A percentile compares a stretch with the other conserved stretches of the same genome.
Conservation (phyloP, 169 alveolate species). For the Theileria luwenshuni region DNA sequence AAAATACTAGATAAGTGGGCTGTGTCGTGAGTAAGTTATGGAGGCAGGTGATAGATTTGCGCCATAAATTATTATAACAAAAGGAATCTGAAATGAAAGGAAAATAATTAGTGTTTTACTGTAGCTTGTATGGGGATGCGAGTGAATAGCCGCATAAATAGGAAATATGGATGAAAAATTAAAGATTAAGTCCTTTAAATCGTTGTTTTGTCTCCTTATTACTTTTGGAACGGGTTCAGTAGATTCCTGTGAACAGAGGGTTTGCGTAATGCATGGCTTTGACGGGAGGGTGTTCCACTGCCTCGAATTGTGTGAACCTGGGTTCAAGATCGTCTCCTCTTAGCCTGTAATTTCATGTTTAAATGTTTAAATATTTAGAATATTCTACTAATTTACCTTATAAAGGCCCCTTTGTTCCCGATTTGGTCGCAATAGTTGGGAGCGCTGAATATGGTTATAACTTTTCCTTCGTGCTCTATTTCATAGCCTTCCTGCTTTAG, state of each 20-base stretch:
- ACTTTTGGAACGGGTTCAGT: slow-evolving; percentile 12
- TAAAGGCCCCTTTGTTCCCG: slow-evolving; percentile 98
- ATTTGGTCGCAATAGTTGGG: slow-evolving; percentile 99
- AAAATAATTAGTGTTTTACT: slow-evolving; percentile 1
- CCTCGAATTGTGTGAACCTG: slow-evolving; percentile 85
- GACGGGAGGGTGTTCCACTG: slow-evolving; percentile 93
- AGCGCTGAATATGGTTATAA: slow-evolving; percentile 98
- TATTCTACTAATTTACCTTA: slow-evolving; percentile 61
- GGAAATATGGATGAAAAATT: not conserved
- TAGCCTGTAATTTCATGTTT: slow-evolving; percentile 42
- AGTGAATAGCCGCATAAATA: slow-evolving; percentile 17
- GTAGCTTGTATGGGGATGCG: slow-evolving; percentile 9
- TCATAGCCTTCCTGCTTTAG: slow-evolving; percentile 98
- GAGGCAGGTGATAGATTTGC: not conserved
- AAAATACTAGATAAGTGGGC: not conserved
- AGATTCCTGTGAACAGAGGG: slow-evolving; percentile 72
- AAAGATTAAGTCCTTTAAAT: not conserved
- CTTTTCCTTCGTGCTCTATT: slow-evolving; percentile 94
- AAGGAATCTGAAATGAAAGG: not conserved
- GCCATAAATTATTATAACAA: not conserved
- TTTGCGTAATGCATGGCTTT: slow-evolving; percentile 93
- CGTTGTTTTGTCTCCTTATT: too few relatives aligned
- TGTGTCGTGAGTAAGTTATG: not conserved
- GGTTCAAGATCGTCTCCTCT: slow-evolving; percentile 91
- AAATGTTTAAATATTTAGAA: not conserved